These are phyloP conservation scores for Kurtzmaniella quercitrusa DNA, from an alignment of 1,139 yeast genomes.

Conservation along the genomic window DNA sequence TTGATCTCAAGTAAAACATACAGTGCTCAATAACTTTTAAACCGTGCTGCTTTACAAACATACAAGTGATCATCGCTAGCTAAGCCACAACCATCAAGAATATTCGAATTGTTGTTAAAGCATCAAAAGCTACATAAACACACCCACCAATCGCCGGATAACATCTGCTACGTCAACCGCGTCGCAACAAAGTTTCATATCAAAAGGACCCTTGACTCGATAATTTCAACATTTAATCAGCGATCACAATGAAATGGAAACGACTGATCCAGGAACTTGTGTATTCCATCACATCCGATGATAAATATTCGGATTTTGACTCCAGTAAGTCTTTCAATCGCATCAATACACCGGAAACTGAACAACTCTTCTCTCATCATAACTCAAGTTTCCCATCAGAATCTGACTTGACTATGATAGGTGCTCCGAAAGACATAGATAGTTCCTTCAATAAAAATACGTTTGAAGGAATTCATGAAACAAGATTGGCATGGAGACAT, in stretches of 20 bases:
- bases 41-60: no score
- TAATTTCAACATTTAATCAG: no score
- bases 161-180: no score
- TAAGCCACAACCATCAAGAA: not conserved
- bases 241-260: constrained; percentile 28
- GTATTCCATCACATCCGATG: constrained; percentile 63
- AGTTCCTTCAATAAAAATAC: constrained; percentile 6
- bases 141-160: no score
- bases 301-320: constrained; percentile 66
- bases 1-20: not conserved
- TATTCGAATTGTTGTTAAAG: not conserved
- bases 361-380: constrained; percentile 30
- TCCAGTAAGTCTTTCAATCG: constrained; percentile 48
- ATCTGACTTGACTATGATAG: not conserved
- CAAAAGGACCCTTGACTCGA: no score
- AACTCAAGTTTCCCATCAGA: not conserved
- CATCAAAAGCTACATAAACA: not conserved
- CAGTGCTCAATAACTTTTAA: no score
- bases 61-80: no score
- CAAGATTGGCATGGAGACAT: constrained; percentile 65
- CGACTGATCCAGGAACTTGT: constrained; percentile 46
- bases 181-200: no score
- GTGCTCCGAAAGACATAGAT: constrained; percentile 1
- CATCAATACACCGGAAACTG: constrained; percentile 38
- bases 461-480: constrained; percentile 58